Percentiles rank a stretch among this genome's conserved stretches.
phyloP scores from a whole-genome alignment of 2,329 filamentous ascomycete species.

The Aspergillus udagawae region DNA sequence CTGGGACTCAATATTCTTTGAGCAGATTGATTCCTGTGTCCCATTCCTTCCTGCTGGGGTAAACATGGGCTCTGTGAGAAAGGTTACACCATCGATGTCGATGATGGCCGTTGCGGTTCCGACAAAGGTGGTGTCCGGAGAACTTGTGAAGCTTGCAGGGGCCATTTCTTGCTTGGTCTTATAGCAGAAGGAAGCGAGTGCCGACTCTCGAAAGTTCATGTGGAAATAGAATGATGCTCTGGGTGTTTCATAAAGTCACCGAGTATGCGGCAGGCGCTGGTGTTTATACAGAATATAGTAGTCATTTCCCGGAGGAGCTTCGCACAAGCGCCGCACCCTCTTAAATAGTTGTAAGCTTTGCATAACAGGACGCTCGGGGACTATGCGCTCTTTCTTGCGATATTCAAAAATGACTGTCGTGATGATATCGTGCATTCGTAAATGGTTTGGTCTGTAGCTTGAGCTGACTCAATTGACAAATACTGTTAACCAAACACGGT shows the following conservation, averaged over 20 bases:
- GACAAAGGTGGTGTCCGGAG: slow-evolving; percentile 43
- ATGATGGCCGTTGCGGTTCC: slow-evolving; percentile 50
- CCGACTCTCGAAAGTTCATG: background rate
- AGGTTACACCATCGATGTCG: slow-evolving; percentile 38
- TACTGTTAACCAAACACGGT: too few species aligned
- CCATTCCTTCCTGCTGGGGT: slow-evolving; percentile 37
- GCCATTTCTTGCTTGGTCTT: background rate
- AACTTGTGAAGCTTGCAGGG: slow-evolving; percentile 13
- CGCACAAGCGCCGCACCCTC: background rate
- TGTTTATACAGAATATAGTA: background rate
- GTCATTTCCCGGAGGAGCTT: background rate
- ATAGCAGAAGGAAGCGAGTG: background rate
- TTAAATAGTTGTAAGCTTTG: background rate
- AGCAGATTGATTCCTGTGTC: slow-evolving; percentile 25
- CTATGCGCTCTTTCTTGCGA: background rate
- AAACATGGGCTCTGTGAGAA: slow-evolving; percentile 48
- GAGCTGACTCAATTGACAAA: too few species aligned
- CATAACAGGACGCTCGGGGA: background rate
- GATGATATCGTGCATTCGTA: background rate
- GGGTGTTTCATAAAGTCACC: background rate
- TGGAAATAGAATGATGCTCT: background rate
- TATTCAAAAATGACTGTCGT: background rate
- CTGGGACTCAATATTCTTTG: slow-evolving; percentile 29
- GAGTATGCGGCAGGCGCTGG: background rate
- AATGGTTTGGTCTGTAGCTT: too few species aligned